A percentile compares a stretch with the other conserved stretches of the same genome.
These are phyloP conservation scores for Malassezia dermatis DNA, from an alignment of 1,284 basidiomycete genomes.

Conservation along the genomic window DNA sequence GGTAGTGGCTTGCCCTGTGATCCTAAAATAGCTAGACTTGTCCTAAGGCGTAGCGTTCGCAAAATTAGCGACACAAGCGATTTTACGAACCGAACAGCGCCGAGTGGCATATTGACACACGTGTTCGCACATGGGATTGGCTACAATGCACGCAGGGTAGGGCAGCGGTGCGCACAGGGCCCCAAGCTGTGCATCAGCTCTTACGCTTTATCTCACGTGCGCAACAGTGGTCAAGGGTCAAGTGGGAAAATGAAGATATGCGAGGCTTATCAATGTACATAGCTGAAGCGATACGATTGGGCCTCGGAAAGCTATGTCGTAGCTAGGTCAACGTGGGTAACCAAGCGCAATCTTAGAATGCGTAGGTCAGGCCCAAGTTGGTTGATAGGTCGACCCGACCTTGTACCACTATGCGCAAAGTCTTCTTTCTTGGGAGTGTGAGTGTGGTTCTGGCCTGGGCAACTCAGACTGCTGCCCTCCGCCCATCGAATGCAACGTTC, in stretches of 20 bases:
- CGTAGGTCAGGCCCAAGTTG: not conserved
- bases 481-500: not conserved
- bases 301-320: no score
- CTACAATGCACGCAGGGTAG: not conserved
- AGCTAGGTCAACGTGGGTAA: no score
- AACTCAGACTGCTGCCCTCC: not conserved
- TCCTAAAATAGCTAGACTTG: not conserved
- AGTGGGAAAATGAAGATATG: no score
- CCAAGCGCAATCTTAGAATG: no score
- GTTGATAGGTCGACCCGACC: not conserved
- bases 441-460: not conserved
- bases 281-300: not conserved
- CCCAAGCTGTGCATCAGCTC: no score
- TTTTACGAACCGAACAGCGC: not conserved
- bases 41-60: not conserved
- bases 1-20: no score
- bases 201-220: no score
- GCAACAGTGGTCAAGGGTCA: no score
- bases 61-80: not conserved
- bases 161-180: no score
- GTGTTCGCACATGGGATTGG: not conserved
- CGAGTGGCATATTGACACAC: not conserved
- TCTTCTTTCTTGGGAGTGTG: not conserved
- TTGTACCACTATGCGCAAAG: not conserved
- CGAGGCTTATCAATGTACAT: no score